Base-by-base conservation (phyloP, 1,284 basidiomycete species). In the Austropuccinia psidii region DNA sequence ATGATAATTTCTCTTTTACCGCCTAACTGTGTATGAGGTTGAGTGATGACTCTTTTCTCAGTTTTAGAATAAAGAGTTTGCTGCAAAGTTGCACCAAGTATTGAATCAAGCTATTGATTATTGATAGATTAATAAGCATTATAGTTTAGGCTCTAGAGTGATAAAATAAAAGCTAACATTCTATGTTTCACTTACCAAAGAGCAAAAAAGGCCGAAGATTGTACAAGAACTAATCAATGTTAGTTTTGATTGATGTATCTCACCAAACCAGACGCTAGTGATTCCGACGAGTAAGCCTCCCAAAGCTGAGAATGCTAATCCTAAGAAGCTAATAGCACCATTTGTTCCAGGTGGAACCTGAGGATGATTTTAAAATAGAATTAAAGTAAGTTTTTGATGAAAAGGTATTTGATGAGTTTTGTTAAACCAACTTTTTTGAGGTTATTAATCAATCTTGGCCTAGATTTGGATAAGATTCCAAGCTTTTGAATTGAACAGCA, bases 31-130 rank as follows among this genome's bases (percentile, higher is more conserved):
- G 52, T 41, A 24, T 54, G 41, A 41, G 50, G 41, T 33, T 43
- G 50, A 29, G 79, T 64, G 35, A 79, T 76, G 19, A 79, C 75
- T 37, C 77, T 76, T 11, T 75, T 75, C 8, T 67, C 69, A 9
- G 27, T 43, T 3, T 29, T 24, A 37, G 76, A 75, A 74, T 78
- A 78, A 7, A 77, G 75, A 5, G 79, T 79, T n/a, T 77, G 75
- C 55, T 80, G 79, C 19, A 77, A 39, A 1, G 77, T 78, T 1
- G 79, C 78, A 15, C 79, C 79, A 9, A 80, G 74, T 1, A 80
- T 33, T 11, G 79, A 79, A 41, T 79, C 79, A 15, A 75, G 24
- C 52, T 75, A 24, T 43, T 9, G 21, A n/a, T 17, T 21, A 55
- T 24, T 24, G n/a, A 17, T 55, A 29, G 29, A 27, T 9, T 54